Evolutionary conservation across 371 early-diverging fungal species (phyloP), one percentile per base, ranked within the genome.

Genomic region (Saksenaea vasiformis): DNA sequence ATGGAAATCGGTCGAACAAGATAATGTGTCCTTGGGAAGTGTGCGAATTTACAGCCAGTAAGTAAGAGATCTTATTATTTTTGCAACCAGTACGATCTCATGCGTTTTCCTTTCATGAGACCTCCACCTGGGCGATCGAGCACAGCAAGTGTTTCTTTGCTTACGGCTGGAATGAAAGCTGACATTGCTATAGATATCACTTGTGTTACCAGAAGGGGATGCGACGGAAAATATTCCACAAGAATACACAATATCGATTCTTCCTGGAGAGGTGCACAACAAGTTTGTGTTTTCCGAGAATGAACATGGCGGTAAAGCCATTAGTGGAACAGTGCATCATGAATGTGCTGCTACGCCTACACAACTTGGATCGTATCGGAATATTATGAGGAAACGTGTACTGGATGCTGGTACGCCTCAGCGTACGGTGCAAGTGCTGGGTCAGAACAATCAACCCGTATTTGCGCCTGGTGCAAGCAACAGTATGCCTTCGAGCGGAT

Each of bases 321-420:
- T 78, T 17, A 67, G 69, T n/a, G 96, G 95, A 26, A 91, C 85
- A 0, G 86, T 95, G 17, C 88, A 89, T 62, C 92, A 94, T 62
- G 95, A 95, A 69, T 93, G 93, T 64, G 75, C 88, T 1, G 87
- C 91, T 1, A 87, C 88, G 14, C 95, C 96, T 1, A 59, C 75
- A 38, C 71, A 77, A 55, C 67, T 74, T 19, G 68, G 67, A 7
- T 80, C 84, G 22, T 95, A 96, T 73, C 76, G 88, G 31, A 71
- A 80, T 17, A 91, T 96, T 37, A 92, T 95, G 93, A 78, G 90
- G 58, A 80, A 79, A 56, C 86, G 95, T 17, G 85, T 84, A 0
- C 39, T 69, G 13, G 86, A 85, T 63, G 87, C 90, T 0, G 82
- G 78, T 1, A 78, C 74, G 41, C 84, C 84, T 8, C 71, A 72